A percentile compares a stretch with the other conserved stretches of the same genome.
Evolutionary conservation across 495 filamentous ascomycete genomes (phyloP).

Genomic region (Neurospora cerealis): DNA sequence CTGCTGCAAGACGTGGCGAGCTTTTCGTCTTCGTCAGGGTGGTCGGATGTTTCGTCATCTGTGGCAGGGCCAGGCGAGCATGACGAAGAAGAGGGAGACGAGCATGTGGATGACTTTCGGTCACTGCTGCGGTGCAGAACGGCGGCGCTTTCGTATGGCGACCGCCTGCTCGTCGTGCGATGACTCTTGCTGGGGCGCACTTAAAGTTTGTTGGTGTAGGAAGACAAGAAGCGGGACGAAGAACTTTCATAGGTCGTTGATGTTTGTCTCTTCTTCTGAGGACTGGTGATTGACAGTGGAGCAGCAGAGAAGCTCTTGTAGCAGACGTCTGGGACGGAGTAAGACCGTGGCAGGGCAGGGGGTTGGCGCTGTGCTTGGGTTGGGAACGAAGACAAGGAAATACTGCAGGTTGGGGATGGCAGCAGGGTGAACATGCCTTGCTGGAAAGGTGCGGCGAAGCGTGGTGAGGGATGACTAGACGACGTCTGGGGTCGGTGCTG

Average conservation of each 20-base stretch:
- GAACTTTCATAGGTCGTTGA: neutral
- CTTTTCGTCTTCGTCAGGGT: neutral
- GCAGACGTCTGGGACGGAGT: neutral
- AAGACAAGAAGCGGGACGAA: neutral
- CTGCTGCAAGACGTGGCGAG: neutral
- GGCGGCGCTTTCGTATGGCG: neutral
- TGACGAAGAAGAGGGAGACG: neutral
- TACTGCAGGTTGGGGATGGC: neutral
- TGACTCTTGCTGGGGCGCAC: neutral
- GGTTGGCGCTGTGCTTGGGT: neutral
- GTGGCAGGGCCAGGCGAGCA: neutral
- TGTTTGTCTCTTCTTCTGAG: neutral
- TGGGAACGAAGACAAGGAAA: neutral
- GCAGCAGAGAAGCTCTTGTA: neutral
- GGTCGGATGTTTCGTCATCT: neutral
- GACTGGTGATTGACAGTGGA: neutral
- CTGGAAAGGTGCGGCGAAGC: neutral
- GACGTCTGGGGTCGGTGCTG: neutral
- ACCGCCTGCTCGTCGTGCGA: neutral
- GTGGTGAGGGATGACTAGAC: neutral
- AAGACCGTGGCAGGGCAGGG: neutral
- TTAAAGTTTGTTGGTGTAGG: neutral
- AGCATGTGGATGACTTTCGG: neutral
- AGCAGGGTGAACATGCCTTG: neutral
- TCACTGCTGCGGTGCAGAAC: neutral